phyloP scores from a whole-genome alignment of 345 rosid genomes.

The Excoecaria agallocha region DNA sequence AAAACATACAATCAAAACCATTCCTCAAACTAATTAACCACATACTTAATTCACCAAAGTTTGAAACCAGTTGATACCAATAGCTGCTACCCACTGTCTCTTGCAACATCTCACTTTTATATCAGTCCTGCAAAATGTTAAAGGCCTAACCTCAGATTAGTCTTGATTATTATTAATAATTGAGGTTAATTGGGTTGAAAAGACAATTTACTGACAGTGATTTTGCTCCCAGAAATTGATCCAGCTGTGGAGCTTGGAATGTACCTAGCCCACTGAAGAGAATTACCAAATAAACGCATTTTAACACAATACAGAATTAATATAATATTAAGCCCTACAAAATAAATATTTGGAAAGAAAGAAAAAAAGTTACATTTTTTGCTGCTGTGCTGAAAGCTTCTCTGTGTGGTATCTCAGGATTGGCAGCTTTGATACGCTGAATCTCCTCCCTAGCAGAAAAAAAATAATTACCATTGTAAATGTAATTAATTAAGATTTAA shows the following conservation, averaged over 20 bases:
- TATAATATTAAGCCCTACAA: too few species aligned
- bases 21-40: too few species aligned
- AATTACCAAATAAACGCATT: not conserved
- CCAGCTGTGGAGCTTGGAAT: slow-evolving; percentile 67
- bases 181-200: not conserved
- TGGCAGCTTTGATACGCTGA: slow-evolving; percentile 90
- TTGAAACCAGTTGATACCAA: too few species aligned
- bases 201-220: slow-evolving; percentile 39
- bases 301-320: too few species aligned
- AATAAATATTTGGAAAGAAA: not conserved
- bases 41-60: too few species aligned
- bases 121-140: slow-evolving; percentile 2
- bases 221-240: slow-evolving; percentile 54
- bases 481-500: not conserved
- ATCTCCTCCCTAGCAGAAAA: slow-evolving; percentile 76
- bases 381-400: slow-evolving; percentile 98
- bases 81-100: not conserved
- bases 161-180: not conserved
- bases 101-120: not conserved
- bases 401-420: slow-evolving; percentile 94
- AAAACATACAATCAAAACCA: too few species aligned
- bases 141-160: not conserved
- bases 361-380: slow-evolving; percentile 58
- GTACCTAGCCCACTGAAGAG: slow-evolving; percentile 85
- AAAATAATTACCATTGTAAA: not conserved